Evolutionary conservation across 352 stramenopile genomes (phyloP), one percentile per base, ranked within the genome.

Genomic region (Phytopythium aichiense): DNA sequence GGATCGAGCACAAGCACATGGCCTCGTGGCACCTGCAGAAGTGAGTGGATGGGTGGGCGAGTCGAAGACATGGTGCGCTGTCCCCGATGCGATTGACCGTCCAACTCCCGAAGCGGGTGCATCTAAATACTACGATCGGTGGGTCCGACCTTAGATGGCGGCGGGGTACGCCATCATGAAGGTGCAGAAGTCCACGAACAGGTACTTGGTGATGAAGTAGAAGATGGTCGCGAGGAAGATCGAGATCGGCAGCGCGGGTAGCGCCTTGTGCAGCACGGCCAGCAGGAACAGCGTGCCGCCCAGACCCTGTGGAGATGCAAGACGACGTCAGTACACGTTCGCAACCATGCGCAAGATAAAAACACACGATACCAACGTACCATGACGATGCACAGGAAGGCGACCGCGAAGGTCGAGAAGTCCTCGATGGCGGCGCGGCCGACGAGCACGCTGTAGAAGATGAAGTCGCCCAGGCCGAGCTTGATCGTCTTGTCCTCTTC

Each of bases 381-480:
- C 56, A 99, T 86, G 56, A 99, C 92, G 35, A 97, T 95, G 58
- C 80, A 91, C 13, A 99, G 64, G 52, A 98, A 98, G 51, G 91
- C 97, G 33, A 93, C 83, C 5, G 89, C 88, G 70, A 98, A 98
- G 6, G 95, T 94, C 22, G 94, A 96, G 66, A 99, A 99, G 64
- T 97, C 96, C 65, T 95, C 96, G 45, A 98, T 92, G 20, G 94
- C 95, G 45, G 97, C 96, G 49, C 97, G 96, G 13, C 92, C 95
- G 12, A 99, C 95, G 37, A 99, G 77, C 20, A 99, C 90, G 69
- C 85, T 98, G 81, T 99, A 99, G 70, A 99, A 99, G 56, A 99
- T 98, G 70, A 99, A 99, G 74, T 99, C 97, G 22, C 97, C 97
- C 23, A 98, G 73, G 23, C 94, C 94, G 23, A 98, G 69, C 68